These are phyloP conservation scores for Chrysosphaeria jannelii DNA, from an alignment of 2,329 filamentous ascomycete species.

Conservation along the genomic window DNA sequence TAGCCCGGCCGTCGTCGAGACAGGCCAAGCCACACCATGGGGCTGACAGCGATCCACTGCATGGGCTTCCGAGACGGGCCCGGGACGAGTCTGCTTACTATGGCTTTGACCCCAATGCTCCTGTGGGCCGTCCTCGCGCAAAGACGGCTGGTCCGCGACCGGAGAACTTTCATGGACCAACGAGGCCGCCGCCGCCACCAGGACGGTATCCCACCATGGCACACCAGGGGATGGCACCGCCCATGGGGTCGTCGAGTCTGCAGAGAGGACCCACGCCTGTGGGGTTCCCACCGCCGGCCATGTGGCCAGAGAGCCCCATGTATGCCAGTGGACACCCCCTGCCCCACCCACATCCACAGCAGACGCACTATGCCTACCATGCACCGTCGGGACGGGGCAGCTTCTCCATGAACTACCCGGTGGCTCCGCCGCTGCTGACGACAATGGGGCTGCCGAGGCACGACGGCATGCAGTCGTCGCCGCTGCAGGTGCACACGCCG, in stretches of 20 bases:
- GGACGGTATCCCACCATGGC: slow-evolving; percentile 11
- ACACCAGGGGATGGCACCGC: slow-evolving; percentile 9
- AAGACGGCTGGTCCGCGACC: slow-evolving; percentile 9
- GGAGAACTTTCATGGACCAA: slow-evolving; percentile 10
- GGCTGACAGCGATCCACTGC: slow-evolving; percentile 7
- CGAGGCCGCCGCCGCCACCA: slow-evolving; percentile 2
- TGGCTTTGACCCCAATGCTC: slow-evolving; percentile 8
- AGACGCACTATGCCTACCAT: neutral
- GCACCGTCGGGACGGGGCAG: neutral
- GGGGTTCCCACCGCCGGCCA: neutral
- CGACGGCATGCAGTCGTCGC: neutral
- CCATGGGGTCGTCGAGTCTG: too few species aligned
- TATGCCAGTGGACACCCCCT: neutral
- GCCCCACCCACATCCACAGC: neutral
- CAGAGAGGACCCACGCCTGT: too few species aligned
- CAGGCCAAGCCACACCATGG: slow-evolving; percentile 6
- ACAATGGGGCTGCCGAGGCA: too few species aligned
- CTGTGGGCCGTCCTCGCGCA: slow-evolving; percentile 12
- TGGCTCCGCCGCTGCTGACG: too few species aligned
- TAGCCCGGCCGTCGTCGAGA: slow-evolving; percentile 7
- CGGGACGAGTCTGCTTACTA: slow-evolving; percentile 12
- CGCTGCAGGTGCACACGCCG: neutral
- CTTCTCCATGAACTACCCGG: too few species aligned
- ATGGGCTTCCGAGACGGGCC: slow-evolving; percentile 7
- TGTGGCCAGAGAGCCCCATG: neutral